Conservation (phyloP, 176 grass and related monocot species). For the Ensete ventricosum region DNA sequence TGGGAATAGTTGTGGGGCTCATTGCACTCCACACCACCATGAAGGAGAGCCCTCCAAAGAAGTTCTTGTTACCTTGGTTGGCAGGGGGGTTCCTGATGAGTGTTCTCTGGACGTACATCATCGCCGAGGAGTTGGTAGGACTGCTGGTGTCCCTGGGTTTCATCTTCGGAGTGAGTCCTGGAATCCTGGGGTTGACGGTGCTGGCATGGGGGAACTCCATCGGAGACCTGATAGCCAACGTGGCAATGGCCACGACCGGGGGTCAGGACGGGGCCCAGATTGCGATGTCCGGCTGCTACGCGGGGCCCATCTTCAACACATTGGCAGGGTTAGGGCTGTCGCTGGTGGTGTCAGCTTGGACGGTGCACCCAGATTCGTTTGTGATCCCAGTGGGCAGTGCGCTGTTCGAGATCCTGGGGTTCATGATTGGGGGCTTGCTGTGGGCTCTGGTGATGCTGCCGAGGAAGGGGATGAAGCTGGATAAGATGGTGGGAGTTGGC, state of each 20-base stretch:
- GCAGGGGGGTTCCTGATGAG: constrained; percentile 78
- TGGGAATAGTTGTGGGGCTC: constrained; percentile 20
- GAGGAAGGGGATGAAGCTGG: constrained; percentile 59
- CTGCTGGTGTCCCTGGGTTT: constrained; percentile 59
- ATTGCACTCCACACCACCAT: constrained; percentile 34
- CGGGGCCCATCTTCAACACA: constrained; percentile 73
- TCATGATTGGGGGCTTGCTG: constrained; percentile 41
- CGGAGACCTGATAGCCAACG: constrained; percentile 70
- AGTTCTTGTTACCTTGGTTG: constrained; percentile 45
- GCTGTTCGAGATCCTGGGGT: constrained; percentile 58
- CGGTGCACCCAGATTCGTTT: constrained; percentile 39
- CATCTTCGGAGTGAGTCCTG: constrained; percentile 47
- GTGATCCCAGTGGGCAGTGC: constrained; percentile 33
- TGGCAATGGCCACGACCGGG: constrained; percentile 59
- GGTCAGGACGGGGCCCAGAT: constrained; percentile 56
- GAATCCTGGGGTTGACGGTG: constrained; percentile 69
- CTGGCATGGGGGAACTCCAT: constrained; percentile 86
- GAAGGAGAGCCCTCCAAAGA: constrained; percentile 1
- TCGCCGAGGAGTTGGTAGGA: constrained; percentile 69
- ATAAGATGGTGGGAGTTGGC: constrained; percentile 49
- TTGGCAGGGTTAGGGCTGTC: constrained; percentile 62
- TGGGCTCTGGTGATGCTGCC: constrained; percentile 73
- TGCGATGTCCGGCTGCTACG: constrained; percentile 68
- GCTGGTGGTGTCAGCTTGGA: constrained; percentile 44
- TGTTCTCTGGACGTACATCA: constrained; percentile 71